A percentile compares a stretch with the other conserved stretches of the same genome.
Conservation (phyloP, 305 asterid genomes). For the Fraxinus angustifolia region DNA sequence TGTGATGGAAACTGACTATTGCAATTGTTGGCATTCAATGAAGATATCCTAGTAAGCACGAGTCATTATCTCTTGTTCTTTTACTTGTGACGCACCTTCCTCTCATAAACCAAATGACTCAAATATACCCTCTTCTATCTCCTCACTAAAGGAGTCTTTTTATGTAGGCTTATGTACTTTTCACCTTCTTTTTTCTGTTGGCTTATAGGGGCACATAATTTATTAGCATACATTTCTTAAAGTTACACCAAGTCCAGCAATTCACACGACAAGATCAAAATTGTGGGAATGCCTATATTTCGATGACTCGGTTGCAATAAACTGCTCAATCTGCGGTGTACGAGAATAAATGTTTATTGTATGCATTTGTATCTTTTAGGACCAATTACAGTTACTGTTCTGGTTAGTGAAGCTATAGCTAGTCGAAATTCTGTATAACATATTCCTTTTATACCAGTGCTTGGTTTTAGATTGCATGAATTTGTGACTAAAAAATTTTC, state of each 20-base stretch:
- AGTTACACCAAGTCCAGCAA: background rate
- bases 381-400: background rate
- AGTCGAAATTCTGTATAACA: background rate
- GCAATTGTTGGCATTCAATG: background rate
- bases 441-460: background rate
- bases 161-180: background rate
- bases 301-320: background rate
- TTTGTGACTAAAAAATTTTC: background rate
- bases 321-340: background rate
- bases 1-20: background rate
- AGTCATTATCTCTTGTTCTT: background rate
- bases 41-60: background rate
- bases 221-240: background rate
- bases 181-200: background rate
- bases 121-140: background rate
- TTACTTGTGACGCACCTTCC: background rate
- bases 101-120: background rate
- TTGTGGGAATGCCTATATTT: background rate
- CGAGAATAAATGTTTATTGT: background rate
- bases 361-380: background rate
- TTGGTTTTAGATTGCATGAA: background rate
- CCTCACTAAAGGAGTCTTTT: background rate
- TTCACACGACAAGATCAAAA: background rate
- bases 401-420: background rate
- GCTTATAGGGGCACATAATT: background rate